phyloP scores from a whole-genome alignment of 768 basidiomycete species.

The Xerocomellus intermedius region DNA sequence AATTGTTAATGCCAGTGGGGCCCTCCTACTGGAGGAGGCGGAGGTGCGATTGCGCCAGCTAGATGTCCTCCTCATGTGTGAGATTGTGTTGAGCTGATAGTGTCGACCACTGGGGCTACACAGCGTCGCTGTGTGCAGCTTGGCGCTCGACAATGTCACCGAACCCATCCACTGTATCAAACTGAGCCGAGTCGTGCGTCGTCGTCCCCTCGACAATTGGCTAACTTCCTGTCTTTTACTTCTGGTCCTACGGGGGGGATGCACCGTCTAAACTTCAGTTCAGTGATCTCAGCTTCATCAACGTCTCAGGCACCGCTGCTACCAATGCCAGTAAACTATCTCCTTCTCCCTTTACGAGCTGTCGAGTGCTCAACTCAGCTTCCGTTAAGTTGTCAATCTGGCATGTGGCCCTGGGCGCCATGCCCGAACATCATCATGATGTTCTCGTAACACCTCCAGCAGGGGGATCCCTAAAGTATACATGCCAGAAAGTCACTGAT shows the following conservation, averaged over 20 bases:
- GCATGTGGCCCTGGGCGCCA: slow-evolving; percentile 47
- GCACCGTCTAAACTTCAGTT: slow-evolving; percentile 48
- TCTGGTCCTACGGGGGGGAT: slow-evolving; percentile 45
- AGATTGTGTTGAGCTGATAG: no score
- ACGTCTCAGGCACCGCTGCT: slow-evolving; percentile 47
- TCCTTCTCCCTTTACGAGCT: background rate
- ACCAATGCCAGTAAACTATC: slow-evolving; percentile 29
- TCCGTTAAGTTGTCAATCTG: slow-evolving; percentile 25
- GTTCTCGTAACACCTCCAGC: slow-evolving; percentile 35
- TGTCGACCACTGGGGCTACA: background rate
- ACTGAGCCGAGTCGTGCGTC: background rate
- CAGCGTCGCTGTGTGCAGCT: no score
- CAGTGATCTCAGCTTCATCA: slow-evolving; percentile 40
- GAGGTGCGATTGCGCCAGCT: slow-evolving; percentile 37
- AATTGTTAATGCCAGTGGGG: slow-evolving; percentile 46
- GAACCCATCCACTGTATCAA: no score
- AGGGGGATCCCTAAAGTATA: slow-evolving; percentile 35
- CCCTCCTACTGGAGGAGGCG: slow-evolving; percentile 36
- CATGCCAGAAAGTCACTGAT: slow-evolving; percentile 24
- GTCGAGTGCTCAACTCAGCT: background rate
- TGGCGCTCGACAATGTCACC: no score
- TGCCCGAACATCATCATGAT: slow-evolving; percentile 44
- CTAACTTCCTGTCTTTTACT: slow-evolving; percentile 50
- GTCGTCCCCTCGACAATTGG: slow-evolving; percentile 14
- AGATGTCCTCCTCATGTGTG: no score